Evolutionary conservation across 305 asterid species (phyloP), one percentile per base, ranked within the genome.

Genomic region (Rubia balearica): DNA sequence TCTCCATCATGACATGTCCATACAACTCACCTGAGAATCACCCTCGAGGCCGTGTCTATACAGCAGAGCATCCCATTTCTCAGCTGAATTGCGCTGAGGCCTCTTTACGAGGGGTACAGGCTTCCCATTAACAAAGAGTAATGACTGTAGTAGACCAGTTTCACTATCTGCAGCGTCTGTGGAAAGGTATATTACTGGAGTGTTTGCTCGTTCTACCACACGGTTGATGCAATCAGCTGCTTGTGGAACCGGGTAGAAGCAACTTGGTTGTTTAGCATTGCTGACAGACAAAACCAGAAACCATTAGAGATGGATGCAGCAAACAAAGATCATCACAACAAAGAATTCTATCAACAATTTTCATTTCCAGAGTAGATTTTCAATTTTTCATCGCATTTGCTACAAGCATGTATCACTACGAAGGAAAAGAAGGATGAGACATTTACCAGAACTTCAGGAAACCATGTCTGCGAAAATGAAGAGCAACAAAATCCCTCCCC

Each of bases 121-220:
- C 83, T 89, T 94, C 76, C 96, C 92, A 72, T 88, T 84, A 80
- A 80, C 69, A 60, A 69, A 73, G 74, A 91, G 73, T 72, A 92
- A 90, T 22, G 99, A 91, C 85, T 91, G 97, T 72, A 94, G 82
- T 62, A 94, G 83, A 67, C 86, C 82, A 67, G 97, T 91, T 86
- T 91, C 98, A 83, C 99, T 94, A 71, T 81, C 91, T 69, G 97
- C 99, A 79, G 99, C 98, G 77, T 91, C 99, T 0, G 98, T 89
- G 33, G 98, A 88, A 59, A 94, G 97, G 83, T 88, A 91, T 71
- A 94, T 83, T 19, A 91, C 93, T 48, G 99, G 97, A 62, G 86
- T 67, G 72, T 80, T 81, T 53, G 97, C 92, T 80, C 82, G 88
- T 79, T 84, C 97, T 71, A 87, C 83, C 69, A 90, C 85, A 68